Base-by-base conservation (phyloP, 306 rosid species). In the Pterocarpus santalinus region DNA sequence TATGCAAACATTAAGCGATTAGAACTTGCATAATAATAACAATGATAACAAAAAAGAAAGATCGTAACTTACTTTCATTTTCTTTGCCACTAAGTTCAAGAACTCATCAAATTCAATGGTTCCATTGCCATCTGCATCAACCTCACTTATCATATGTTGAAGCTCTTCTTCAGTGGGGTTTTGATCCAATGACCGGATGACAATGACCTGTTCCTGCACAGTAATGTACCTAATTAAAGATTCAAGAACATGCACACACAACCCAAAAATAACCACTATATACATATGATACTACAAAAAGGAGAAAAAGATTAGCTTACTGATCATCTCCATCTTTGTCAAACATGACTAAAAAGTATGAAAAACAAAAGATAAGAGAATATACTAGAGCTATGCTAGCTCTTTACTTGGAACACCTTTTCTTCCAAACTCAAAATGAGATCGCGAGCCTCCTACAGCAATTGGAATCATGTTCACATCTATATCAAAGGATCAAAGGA, bases 121-220 rank as follows among this genome's bases (percentile, higher is more conserved):
- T 41, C 99, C 99, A 75, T 95, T 93, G 66, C 98, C 28, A 22
- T 22, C 28, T 22, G 28, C 28, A 22, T n/a, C 28, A 22, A 22
- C 28, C 28, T 22, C 28, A 22, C 28, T 1, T 22, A 22, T 22
- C 28, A 22, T 22, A 22, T 22, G 0, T 22, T 22, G 28, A 22
- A 95, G 91, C 87, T 95, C 99, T 89, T 91, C 90, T 77, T 93
- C 96, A 7, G 97, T 93, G 4, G 99, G 99, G 57, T 95, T 95
- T 70, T 93, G 97, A 93, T 93, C 99, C 86, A 95, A 68, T 33
- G 98, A 95, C 65, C 96, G 82, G 52, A 93, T 93, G 12, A 95
- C 99, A 15, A 97, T 91, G 17, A 92, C 98, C 73, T 93, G 78
- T 93, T 95, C 99, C 72, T 95, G 98, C n/a, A 92, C 69, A 15